phyloP scores from a whole-genome alignment of 768 basidiomycete species.

The Xanthoconium stramineum region DNA sequence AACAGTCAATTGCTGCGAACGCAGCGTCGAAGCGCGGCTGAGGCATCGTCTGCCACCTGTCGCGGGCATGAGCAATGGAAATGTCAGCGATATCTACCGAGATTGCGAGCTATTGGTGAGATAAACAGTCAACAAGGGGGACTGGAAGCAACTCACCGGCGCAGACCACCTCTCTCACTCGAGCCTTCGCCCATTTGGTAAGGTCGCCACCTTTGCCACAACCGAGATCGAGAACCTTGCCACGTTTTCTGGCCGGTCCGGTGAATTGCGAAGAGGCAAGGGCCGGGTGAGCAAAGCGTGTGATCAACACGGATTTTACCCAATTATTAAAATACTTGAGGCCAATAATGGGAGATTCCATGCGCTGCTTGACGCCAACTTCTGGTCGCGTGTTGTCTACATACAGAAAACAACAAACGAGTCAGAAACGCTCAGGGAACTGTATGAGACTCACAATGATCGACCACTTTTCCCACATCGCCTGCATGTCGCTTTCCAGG shows the following conservation, averaged over 20 bases:
- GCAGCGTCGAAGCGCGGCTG: slow-evolving; percentile 65
- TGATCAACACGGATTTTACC: slow-evolving; percentile 97
- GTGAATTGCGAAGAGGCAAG: slow-evolving; percentile 40
- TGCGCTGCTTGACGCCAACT: slow-evolving; percentile 79
- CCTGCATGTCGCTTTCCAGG: slow-evolving; percentile 53
- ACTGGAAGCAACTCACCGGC: slow-evolving; percentile 55
- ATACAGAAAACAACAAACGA: neutral
- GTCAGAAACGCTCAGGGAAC: slow-evolving; percentile 3
- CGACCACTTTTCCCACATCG: slow-evolving; percentile 70
- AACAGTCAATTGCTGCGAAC: slow-evolving; percentile 90
- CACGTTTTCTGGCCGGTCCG: slow-evolving; percentile 36
- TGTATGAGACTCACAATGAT: slow-evolving; percentile 63
- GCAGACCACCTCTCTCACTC: slow-evolving; percentile 73
- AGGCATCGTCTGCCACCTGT: slow-evolving; percentile 57
- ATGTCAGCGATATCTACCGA: slow-evolving; percentile 79
- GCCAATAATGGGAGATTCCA: slow-evolving; percentile 91
- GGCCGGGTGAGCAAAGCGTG: slow-evolving; percentile 78
- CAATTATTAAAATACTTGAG: slow-evolving; percentile 99
- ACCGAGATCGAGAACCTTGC: slow-evolving; percentile 92
- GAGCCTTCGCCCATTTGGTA: slow-evolving; percentile 91
- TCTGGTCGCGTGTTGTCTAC: slow-evolving; percentile 93
- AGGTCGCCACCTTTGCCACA: slow-evolving; percentile 99
- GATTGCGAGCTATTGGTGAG: neutral
- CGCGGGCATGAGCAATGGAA: slow-evolving; percentile 85
- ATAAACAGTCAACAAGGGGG: neutral